Percentiles rank a stretch among this genome's conserved stretches.
phyloP scores from a whole-genome alignment of 176 grass and related monocot species.

The Oryza nivara region DNA sequence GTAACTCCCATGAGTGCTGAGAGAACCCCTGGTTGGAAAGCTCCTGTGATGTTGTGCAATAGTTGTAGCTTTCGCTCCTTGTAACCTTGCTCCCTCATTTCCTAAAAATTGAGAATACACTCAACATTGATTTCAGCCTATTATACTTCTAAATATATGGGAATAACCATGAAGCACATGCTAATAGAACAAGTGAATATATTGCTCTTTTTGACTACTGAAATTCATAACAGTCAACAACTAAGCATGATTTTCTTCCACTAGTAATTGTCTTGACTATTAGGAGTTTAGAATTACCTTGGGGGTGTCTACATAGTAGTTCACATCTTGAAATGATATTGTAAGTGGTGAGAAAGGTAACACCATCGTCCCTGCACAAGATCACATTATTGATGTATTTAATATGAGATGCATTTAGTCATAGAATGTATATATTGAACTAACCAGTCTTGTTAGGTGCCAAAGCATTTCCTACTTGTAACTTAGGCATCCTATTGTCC shows the following conservation, averaged over 20 bases:
- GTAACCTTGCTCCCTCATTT: conserved; percentile 73
- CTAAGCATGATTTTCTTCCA: no score
- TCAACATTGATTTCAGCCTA: no score
- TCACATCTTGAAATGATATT: conserved; percentile 77
- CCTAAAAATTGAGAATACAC: conserved; percentile 23
- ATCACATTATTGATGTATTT: background rate
- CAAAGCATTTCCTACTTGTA: conserved; percentile 8
- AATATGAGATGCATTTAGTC: background rate
- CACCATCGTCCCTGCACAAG: conserved; percentile 66
- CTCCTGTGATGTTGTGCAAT: conserved; percentile 70
- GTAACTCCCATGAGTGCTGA: conserved; percentile 78
- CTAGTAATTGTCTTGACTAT: background rate
- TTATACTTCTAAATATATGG: no score
- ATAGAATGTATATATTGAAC: background rate
- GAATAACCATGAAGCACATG: no score
- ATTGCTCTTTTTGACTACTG: background rate
- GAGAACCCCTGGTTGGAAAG: conserved; percentile 63
- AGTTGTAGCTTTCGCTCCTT: conserved; percentile 62
- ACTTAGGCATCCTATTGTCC: conserved; percentile 10
- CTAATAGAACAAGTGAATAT: background rate
- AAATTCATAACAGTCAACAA: background rate
- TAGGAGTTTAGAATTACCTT: conserved; percentile 40
- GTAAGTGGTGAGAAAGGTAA: conserved; percentile 79
- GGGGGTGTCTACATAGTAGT: conserved; percentile 79
- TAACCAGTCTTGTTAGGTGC: conserved; percentile 45